Evolutionary conservation across 192 early-diverging fungal genomes (phyloP).

Genomic region (Backusella tarrabulga): DNA sequence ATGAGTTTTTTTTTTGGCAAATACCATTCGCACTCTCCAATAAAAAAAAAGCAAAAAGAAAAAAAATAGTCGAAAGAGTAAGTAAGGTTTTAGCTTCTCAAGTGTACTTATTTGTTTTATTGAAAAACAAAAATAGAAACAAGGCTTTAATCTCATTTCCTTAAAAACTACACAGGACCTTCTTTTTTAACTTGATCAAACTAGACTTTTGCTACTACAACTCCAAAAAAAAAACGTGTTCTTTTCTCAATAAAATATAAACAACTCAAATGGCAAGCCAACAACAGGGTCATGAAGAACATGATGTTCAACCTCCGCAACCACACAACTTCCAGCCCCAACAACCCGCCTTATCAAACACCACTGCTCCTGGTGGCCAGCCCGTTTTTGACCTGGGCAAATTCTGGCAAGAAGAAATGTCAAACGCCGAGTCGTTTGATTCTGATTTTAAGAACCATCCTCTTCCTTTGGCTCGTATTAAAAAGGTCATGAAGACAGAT

Average conservation of each 20-base stretch:
- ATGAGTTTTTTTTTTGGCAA: neutral
- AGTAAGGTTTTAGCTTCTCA: neutral
- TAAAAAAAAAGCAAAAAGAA: neutral
- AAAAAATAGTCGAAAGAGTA: neutral
- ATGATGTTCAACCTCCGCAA: slow-evolving; percentile 15
- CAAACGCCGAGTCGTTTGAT: slow-evolving; percentile 58
- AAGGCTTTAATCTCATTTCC: neutral
- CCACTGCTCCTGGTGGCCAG: slow-evolving; percentile 31
- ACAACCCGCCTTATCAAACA: neutral
- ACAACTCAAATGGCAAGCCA: slow-evolving; percentile 1
- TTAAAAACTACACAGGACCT: neutral
- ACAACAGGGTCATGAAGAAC: slow-evolving; percentile 10
- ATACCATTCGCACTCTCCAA: neutral
- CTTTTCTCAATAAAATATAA: neutral
- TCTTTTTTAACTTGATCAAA: neutral
- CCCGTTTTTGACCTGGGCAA: slow-evolving; percentile 44
- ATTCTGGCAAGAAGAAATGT: slow-evolving; percentile 74
- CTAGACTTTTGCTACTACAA: neutral
- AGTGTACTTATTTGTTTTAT: neutral
- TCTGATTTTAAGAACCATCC: slow-evolving; percentile 91
- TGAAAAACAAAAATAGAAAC: neutral
- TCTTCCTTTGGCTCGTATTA: slow-evolving; percentile 91
- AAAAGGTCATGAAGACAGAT: slow-evolving; percentile 98
- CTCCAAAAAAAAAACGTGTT: neutral
- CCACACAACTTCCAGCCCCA: slow-evolving; percentile 9